phyloP scores from a whole-genome alignment of 73 alveolate species.

The Paramecium biaurelia region DNA sequence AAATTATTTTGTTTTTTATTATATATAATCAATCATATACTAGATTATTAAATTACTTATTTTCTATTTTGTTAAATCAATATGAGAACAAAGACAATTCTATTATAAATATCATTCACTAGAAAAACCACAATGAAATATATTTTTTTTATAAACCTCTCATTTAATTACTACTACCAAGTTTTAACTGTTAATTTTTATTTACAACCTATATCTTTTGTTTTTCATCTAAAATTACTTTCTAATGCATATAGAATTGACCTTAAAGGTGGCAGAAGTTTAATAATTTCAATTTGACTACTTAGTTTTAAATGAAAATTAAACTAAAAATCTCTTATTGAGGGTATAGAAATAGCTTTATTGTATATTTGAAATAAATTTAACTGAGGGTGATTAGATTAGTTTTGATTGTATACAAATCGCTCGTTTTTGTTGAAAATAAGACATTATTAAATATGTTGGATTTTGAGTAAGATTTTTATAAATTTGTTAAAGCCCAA shows the following conservation, averaged over 20 bases:
- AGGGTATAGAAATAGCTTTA: neutral
- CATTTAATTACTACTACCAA: no score
- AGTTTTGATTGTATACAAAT: neutral
- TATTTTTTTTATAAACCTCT: no score
- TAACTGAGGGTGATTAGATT: no score
- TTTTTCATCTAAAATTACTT: no score
- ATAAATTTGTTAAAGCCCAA: conserved; percentile 24
- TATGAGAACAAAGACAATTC: neutral
- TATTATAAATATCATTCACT: no score
- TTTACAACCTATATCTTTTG: no score
- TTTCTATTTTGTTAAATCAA: no score
- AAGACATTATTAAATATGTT: neutral
- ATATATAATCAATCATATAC: neutral
- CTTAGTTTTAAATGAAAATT: neutral
- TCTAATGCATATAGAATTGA: no score
- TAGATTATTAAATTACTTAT: no score
- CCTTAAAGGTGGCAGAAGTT: neutral
- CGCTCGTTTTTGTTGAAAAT: neutral
- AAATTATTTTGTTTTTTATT: neutral
- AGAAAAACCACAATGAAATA: neutral
- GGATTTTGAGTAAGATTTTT: conserved; percentile 11
- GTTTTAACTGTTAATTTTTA: no score
- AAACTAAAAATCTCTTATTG: neutral
- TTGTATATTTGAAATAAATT: no score
- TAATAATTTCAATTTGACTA: neutral